Evolutionary conservation across 202 grass and related monocot genomes (phyloP), one percentile per base, ranked within the genome.

Genomic region (Zoysia matrella): DNA sequence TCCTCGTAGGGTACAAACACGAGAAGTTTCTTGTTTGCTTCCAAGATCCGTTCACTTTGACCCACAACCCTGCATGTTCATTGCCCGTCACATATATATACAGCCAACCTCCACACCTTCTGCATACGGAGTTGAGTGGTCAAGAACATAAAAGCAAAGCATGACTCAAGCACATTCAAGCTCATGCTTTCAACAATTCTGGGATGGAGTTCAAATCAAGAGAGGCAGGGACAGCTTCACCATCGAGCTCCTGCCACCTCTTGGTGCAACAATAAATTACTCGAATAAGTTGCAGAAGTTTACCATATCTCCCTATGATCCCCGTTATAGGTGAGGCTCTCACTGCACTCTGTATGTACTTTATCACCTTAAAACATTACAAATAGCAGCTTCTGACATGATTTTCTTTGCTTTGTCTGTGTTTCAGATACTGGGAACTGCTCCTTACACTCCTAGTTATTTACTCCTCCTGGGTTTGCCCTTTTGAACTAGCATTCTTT

Each of bases 401-500:
- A 14, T 86, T 80, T 80, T 48, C 54, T 80, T 36, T 86, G 64
- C 43, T 61, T 84, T 88, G 77, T 78, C 65, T 76, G 56, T 73
- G 3, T 51, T 48, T 94, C 92, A 94, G 92, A 89, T 90, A 75
- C 16, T 94, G 92, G 92, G 89, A 94, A 81, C 72, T 94, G 74
- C 91, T 91, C 74, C 92, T 94, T 52, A 89, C 71, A 78, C 58
- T 89, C 70, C 77, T 94, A 78, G 92, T 94, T 40, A 76, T 94
- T 85, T 94, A 94, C 72, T 94, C 92, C 5, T 86, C 89, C 45
- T 94, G 92, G 92, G 80, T 89, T 71, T 94, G 92, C 60, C 92
- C 89, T 0, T 94, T 94, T 12, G 92, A 94, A 87, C 81, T 94
- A 76, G 89, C 89, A 91, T 94, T 94, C 82, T 67, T 94, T 74